A percentile compares a stretch with the other conserved stretches of the same genome.
Evolutionary conservation across 306 rosid genomes (phyloP).

Genomic region (Vicia villosa): DNA sequence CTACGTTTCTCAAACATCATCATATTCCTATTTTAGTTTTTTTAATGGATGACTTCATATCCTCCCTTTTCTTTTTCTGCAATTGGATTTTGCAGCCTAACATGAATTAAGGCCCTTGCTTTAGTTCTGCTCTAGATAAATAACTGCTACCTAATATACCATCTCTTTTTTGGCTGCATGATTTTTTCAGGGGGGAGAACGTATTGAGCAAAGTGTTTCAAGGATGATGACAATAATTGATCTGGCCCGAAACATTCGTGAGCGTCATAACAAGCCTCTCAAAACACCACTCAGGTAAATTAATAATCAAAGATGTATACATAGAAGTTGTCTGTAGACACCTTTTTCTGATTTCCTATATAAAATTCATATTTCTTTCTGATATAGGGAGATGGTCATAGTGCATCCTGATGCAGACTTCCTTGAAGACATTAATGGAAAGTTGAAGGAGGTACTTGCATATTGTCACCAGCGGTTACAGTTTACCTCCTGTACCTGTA

Average conservation of each 20-base stretch:
- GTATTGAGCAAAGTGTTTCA: conserved; percentile 88
- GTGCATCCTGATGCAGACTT: conserved; percentile 92
- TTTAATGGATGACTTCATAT: conserved; percentile 2
- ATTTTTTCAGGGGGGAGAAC: conserved; percentile 67
- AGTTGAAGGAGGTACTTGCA: conserved; percentile 76
- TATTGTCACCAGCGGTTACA: neutral
- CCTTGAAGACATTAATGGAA: conserved; percentile 87
- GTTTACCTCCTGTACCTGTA: conserved; percentile 12
- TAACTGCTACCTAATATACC: conserved; percentile 26
- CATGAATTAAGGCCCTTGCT: conserved; percentile 6
- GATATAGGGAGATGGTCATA: conserved; percentile 84
- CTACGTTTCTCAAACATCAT: conserved; percentile 2
- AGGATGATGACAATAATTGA: conserved; percentile 95
- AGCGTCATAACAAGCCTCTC: conserved; percentile 92
- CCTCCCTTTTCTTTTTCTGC: conserved; percentile 13
- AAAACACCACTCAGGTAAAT: conserved; percentile 87
- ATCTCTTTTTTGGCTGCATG: conserved; percentile 24
- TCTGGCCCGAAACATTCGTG: conserved; percentile 94
- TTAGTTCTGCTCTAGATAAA: conserved; percentile 20
- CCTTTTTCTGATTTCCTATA: conserved; percentile 10
- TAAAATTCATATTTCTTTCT: conserved; percentile 12
- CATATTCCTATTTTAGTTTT: neutral
- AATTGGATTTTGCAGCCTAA: conserved; percentile 13
- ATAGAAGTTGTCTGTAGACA: neutral
- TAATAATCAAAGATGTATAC: conserved; percentile 11